Base-by-base conservation (phyloP, 2,329 filamentous ascomycete species). In the Aureobasidium uvarum region DNA sequence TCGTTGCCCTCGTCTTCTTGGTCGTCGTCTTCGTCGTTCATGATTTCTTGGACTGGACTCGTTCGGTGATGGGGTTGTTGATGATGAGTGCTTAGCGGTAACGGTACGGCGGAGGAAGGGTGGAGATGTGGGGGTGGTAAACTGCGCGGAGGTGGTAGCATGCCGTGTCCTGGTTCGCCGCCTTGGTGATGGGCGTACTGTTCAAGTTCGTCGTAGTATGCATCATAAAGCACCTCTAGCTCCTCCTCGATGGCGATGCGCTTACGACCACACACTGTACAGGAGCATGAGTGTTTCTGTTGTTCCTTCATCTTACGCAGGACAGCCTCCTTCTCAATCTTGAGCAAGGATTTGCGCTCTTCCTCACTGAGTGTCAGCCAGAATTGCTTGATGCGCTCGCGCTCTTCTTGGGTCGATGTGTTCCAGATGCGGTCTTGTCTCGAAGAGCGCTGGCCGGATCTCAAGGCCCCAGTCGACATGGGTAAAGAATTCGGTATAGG, bases 301-400 rank as follows among this genome's bases (percentile, higher is more conserved):
- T 99, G 95, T 78, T 99, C 95, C 83, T 99, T 99, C 95, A 99
- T 99, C 82, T 99, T 99, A 74, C 91, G 92, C 65, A 99, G 81
- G 0, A 99, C 95, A 8, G 95, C 94, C 78, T 99, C 94, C 80
- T 99, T 99, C 79, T 99, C 95, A 36, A 99, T 94, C 78, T 97
- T 97, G 74, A 99, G 92, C 54, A 99, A 82, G 18, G 91, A 95
- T 76, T 96, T 95, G 71, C 95, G 90, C 76, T 98, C 93, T 43
- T 96, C 91, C 77, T 99, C 95, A 70, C 91, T 92, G 50, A 99
- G 79, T 18, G 92, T 92, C 62, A 99, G 85, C 95, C 95, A 99
- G 78, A 98, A 99, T 71, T 96, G 91, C 79, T 97, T 96, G 75
- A 99, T 99, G 62, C 95, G 90, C 79, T 97, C 92, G 41, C 95